phyloP scores from a whole-genome alignment of 352 stramenopile genomes.

The Phytophthora pistaciae region DNA sequence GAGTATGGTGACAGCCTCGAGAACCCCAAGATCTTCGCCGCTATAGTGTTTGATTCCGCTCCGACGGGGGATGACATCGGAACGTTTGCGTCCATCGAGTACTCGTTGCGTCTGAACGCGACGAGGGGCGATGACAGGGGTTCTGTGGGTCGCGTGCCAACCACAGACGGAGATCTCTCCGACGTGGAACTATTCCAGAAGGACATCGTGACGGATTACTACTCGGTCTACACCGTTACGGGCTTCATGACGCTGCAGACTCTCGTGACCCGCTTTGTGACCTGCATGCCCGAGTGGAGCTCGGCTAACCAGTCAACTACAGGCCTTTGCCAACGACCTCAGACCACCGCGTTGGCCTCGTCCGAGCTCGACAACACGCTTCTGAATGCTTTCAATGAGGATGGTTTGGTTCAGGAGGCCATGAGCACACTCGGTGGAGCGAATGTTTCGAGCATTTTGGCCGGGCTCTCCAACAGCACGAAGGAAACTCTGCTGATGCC shows the following conservation, averaged over 20 bases:
- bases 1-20: constrained; percentile 48
- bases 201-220: constrained; percentile 40
- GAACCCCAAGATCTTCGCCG: constrained; percentile 60
- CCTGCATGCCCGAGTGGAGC: constrained; percentile 63
- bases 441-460: constrained; percentile 1
- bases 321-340: constrained; percentile 48
- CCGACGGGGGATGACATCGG: constrained; percentile 47
- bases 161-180: constrained; percentile 41
- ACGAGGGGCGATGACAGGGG: constrained; percentile 26
- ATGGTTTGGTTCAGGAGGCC: constrained; percentile 27
- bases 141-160: constrained; percentile 28
- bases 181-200: constrained; percentile 42
- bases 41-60: constrained; percentile 60
- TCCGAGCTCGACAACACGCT: constrained; percentile 36
- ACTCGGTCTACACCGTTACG: constrained; percentile 47
- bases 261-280: constrained; percentile 65
- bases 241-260: constrained; percentile 73
- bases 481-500: constrained; percentile 31
- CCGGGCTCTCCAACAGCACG: constrained; percentile 21
- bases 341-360: constrained; percentile 34
- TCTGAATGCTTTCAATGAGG: constrained; percentile 36
- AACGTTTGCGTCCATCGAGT: constrained; percentile 55
- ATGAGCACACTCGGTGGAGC: too few relatives aligned
- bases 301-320: constrained; percentile 44
- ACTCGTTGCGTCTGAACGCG: constrained; percentile 67